These are phyloP conservation scores for Diutina catenulata DNA, from an alignment of 1,139 yeast species.

Conservation along the genomic window DNA sequence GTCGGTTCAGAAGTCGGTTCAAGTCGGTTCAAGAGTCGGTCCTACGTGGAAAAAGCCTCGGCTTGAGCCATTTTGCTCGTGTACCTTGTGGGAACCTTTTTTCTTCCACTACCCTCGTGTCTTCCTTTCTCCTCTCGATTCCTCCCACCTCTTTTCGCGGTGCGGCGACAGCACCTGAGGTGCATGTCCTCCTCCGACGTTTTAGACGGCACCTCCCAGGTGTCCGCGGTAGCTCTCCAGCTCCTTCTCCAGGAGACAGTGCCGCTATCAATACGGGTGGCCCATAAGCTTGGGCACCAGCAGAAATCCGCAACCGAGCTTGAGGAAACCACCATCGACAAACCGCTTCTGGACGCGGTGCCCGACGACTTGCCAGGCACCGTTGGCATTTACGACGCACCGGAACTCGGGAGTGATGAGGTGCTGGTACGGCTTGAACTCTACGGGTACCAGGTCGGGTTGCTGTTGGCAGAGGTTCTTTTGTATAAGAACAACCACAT, in stretches of 20 bases:
- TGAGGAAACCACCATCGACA: conserved; percentile 13
- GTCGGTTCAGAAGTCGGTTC: no score
- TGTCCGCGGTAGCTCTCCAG: conserved; percentile 41
- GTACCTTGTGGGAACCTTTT: no score
- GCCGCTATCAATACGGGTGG: conserved; percentile 55
- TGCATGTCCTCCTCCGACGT: no score
- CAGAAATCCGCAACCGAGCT: conserved; percentile 7
- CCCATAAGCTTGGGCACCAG: conserved; percentile 15
- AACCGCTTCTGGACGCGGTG: conserved; percentile 14
- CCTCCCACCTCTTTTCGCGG: no score
- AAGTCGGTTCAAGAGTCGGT: no score
- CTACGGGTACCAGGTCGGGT: conserved; percentile 68
- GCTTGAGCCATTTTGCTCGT: no score
- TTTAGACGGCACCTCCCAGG: conserved; percentile 18
- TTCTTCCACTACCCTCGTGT: no score
- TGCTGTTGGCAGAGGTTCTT: conserved; percentile 59
- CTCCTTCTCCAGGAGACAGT: conserved; percentile 64
- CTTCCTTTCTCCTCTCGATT: no score
- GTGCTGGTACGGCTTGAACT: conserved; percentile 49
- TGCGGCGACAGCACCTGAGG: no score
- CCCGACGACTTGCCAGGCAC: conserved; percentile 30
- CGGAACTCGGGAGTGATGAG: conserved; percentile 32
- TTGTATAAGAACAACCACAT: conserved; percentile 39
- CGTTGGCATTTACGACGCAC: conserved; percentile 25
- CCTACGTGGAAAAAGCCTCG: no score